Base-by-base conservation (phyloP, 2,329 filamentous ascomycete genomes). In the Hymenotorrendiella dingleyae region DNA sequence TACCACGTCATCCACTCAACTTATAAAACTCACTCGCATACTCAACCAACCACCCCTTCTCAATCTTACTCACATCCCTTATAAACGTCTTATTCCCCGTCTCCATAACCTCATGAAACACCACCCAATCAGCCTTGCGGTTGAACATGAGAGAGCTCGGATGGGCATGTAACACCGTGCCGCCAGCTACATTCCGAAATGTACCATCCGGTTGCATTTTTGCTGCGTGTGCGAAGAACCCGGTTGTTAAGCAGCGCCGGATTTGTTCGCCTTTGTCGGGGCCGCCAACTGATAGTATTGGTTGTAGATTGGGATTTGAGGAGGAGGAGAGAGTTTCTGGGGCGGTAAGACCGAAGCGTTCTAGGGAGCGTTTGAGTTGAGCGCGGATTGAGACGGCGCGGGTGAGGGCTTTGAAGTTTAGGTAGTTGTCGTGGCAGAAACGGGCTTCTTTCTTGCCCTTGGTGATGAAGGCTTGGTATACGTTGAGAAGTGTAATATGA, bases 71-170 rank as follows among this genome's bases (percentile, higher is more conserved):
- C 46, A 97, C 70, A 64, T 97, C 91, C 42, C 88, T 74, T 55
- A 98, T 94, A 61, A 84, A 97, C 0, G 78, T 89, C 71, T 97
- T 97, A 50, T 78, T 79, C 8, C 84, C 80, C 4, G 86, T 94
- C 67, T 97, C 87, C 72, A 95, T 79, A 27, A 95, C 80, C 66
- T 96, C 91, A 56, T 94, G 85, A 60, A 96, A 98, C 24, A 98
- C 76, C 8, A 97, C 89, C 89, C 91, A 97, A 51, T 96, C 89
- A 9, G 88, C 88, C 68, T 94, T 96, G 43, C 90, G 81, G 64
- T 95, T 94, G 70, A 97, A 97, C 80, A 97, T 88, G 54, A 97
- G 67, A 28, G 86, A 94, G 59, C 80, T 94, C 1, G 93, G 93
- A 65, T 98, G 93, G 17, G 89, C 88, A 68, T 94, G 78, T 40